Conservation (phyloP, 768 basidiomycete species). For the Pleurotus ostreatus region DNA sequence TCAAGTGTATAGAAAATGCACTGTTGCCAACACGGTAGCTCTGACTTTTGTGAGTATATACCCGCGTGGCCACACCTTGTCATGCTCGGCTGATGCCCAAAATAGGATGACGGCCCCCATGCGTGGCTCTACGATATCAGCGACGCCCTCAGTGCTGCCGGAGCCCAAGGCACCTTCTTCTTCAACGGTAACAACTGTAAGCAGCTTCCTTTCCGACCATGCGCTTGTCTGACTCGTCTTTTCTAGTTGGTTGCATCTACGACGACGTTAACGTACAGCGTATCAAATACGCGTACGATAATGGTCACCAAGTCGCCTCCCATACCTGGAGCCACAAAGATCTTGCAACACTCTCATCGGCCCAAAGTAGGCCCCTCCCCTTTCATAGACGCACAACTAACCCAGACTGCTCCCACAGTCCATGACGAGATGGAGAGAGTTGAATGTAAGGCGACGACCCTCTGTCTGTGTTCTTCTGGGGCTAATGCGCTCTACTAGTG, state of each 20-base stretch:
- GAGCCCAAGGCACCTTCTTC: slow-evolving; percentile 40
- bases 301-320: slow-evolving; percentile 40
- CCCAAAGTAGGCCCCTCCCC: slow-evolving; percentile 15
- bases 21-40: slow-evolving; percentile 26
- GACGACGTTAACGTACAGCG: slow-evolving; percentile 16
- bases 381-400: too few relatives aligned
- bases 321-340: slow-evolving; percentile 42
- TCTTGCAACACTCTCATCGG: slow-evolving; percentile 20
- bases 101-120: slow-evolving; percentile 34
- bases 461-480: background rate
- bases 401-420: slow-evolving; percentile 5
- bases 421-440: slow-evolving; percentile 19
- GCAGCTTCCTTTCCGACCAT: background rate
- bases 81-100: background rate
- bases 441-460: slow-evolving; percentile 9
- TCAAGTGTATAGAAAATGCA: slow-evolving; percentile 29
- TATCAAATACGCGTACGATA: slow-evolving; percentile 31
- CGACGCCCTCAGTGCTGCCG: slow-evolving; percentile 25
- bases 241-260: slow-evolving; percentile 35
- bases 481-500: slow-evolving; percentile 20
- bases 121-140: slow-evolving; percentile 27
- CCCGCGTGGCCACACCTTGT: background rate
- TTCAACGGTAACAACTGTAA: slow-evolving; percentile 37
- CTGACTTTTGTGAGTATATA: slow-evolving; percentile 27
- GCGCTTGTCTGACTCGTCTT: background rate